Conservation (phyloP, 2,329 filamentous ascomycete genomes). For the Endothia cerciana region DNA sequence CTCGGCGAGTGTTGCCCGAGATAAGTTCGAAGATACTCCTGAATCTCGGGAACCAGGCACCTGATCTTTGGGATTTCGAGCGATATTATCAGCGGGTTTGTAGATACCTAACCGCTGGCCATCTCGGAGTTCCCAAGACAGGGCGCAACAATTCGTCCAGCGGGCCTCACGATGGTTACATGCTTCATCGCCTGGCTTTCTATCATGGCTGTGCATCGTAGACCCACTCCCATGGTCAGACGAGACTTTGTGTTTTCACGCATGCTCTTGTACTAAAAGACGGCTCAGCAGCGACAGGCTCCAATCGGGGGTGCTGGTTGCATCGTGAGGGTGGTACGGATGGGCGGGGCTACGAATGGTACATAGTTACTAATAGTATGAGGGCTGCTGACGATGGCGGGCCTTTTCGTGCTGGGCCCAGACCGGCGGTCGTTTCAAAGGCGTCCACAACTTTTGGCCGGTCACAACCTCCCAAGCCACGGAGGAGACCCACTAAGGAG, state of each 20-base stretch:
- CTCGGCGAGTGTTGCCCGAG: not conserved
- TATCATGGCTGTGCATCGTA: not conserved
- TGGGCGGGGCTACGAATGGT: too few relatives aligned
- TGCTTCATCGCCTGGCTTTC: not conserved
- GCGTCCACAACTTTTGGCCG: not conserved
- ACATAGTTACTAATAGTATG: not conserved
- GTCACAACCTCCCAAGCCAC: not conserved
- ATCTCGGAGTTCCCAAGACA: not conserved
- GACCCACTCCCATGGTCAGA: not conserved
- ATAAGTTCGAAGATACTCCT: not conserved
- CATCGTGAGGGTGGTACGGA: conserved; percentile 5
- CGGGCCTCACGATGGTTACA: conserved; percentile 8
- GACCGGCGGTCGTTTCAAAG: conserved; percentile 15
- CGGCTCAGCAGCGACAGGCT: not conserved
- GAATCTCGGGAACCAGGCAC: not conserved
- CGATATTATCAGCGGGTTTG: conserved; percentile 7
- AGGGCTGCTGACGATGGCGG: not conserved
- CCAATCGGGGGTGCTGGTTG: not conserved
- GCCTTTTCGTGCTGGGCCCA: conserved; percentile 6
- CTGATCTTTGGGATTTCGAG: not conserved
- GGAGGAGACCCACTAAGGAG: conserved; percentile 10
- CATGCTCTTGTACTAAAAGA: not conserved
- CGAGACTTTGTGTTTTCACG: too few relatives aligned
- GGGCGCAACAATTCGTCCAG: not conserved
- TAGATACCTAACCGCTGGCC: not conserved